Evolutionary conservation across 1,284 basidiomycete genomes (phyloP).

Genomic region (Tylopilus sp.): DNA sequence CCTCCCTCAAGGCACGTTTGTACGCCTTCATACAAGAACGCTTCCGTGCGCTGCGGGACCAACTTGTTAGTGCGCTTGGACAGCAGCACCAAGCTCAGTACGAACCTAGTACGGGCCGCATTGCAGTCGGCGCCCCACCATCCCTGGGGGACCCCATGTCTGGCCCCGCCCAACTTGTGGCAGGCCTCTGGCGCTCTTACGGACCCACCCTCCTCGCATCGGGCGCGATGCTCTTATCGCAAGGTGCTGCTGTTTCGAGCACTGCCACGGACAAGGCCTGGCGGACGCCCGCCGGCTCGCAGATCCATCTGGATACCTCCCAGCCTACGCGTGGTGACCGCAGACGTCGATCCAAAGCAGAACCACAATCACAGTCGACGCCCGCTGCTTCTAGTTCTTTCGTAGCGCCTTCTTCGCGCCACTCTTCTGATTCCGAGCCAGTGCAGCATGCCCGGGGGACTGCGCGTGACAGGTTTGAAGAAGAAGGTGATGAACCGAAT

Average conservation of each 20-base stretch:
- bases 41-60: slow-evolving; percentile 59
- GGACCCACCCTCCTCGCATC: slow-evolving; percentile 68
- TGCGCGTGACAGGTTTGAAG: slow-evolving; percentile 47
- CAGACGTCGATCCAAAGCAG: slow-evolving; percentile 52
- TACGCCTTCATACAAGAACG: slow-evolving; percentile 66
- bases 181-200: slow-evolving; percentile 68
- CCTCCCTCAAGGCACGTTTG: slow-evolving; percentile 53
- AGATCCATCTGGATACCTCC: slow-evolving; percentile 25
- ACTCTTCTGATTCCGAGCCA: slow-evolving; percentile 42
- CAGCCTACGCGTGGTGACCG: slow-evolving; percentile 42
- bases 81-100: slow-evolving; percentile 32
- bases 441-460: slow-evolving; percentile 35
- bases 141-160: slow-evolving; percentile 52
- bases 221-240: slow-evolving; percentile 55
- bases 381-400: slow-evolving; percentile 30
- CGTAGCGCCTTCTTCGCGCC: slow-evolving; percentile 35
- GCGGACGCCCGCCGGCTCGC: slow-evolving; percentile 26
- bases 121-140: slow-evolving; percentile 42
- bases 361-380: slow-evolving; percentile 30
- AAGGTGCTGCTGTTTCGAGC: slow-evolving; percentile 40
- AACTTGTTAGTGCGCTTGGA: slow-evolving; percentile 48
- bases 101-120: slow-evolving; percentile 16
- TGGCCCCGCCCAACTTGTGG: slow-evolving; percentile 59
- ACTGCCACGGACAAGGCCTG: slow-evolving; percentile 25
- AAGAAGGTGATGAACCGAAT: slow-evolving; percentile 63